Base-by-base conservation (phyloP, 768 basidiomycete genomes). In the Boletellus ananiceps region DNA sequence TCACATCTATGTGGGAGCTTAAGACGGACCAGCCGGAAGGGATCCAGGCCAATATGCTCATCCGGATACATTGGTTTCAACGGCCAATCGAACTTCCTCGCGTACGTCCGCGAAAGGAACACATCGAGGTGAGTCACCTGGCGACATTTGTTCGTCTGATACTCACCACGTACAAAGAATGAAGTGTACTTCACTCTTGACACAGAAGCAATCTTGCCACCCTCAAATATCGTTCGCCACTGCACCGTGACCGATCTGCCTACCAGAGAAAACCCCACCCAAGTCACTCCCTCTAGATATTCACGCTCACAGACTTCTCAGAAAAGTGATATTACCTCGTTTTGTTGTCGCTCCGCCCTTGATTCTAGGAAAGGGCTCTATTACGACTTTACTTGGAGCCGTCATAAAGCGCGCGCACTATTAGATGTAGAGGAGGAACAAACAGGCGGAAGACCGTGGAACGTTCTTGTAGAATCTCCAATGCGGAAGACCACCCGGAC, bases 51-150 rank as follows among this genome's bases (percentile, higher is more conserved):
- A 74, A 69, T 42, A 80, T 83, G 72, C 73, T 78, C 47, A 65
- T 86, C 19, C 74, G 78, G 23, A 67, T 90, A 19, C 88, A 88
- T 56, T 91, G 87, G 88, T 91, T 90, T 58, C 67, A 86, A 52
- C 69, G 81, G 29, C 86, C 86, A 1, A 66, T 69, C 0, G 81
- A 90, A 61, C 69, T 89, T 50, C 76, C 86, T 7, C 67, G 68
- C 21, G 68, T 82, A 45, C 74, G 87, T 12, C 80, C 79, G 1
- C 77, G 78, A 54, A 74, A 86, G 37, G 77, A 80, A 15, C 77
- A 83, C 61, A 58, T 69, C 39, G 75, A 83, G 67, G 88, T 88
- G 47, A 40, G 75, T 60, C 8, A 13, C 47, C 14, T n/a, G 39
- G 9, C 19, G 13, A 12, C 34, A 31, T 18, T 4, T 18, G 45